phyloP scores from a whole-genome alignment of 352 stramenopile species.

The Phytophthora sp. region DNA sequence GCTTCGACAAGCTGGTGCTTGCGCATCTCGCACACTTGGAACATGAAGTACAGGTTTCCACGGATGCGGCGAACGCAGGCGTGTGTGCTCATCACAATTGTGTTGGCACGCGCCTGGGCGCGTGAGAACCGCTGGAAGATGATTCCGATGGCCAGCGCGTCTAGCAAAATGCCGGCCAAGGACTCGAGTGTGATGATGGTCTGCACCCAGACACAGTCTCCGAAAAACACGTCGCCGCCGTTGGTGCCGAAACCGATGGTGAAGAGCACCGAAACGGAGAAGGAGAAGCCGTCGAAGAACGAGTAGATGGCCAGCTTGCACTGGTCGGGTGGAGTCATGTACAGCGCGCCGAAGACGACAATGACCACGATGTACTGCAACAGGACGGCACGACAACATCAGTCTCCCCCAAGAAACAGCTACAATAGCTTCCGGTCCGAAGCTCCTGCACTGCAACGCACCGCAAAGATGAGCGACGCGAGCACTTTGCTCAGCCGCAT shows the following conservation, averaged over 20 bases:
- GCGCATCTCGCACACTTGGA: slow-evolving; percentile 90
- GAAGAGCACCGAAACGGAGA: slow-evolving; percentile 83
- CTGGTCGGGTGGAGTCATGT: slow-evolving; percentile 65
- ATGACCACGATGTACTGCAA: slow-evolving; percentile 74
- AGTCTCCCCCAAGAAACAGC: slow-evolving; percentile 5
- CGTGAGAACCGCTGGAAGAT: slow-evolving; percentile 95
- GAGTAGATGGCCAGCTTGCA: slow-evolving; percentile 75
- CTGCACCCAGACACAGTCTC: slow-evolving; percentile 92
- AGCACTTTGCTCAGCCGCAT: slow-evolving; percentile 84
- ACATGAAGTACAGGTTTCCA: slow-evolving; percentile 94
- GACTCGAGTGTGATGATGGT: slow-evolving; percentile 93
- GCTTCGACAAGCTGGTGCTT: slow-evolving; percentile 96
- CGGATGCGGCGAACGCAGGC: slow-evolving; percentile 90
- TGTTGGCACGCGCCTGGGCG: slow-evolving; percentile 90
- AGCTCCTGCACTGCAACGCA: slow-evolving; percentile 25
- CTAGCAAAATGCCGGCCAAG: slow-evolving; percentile 90
- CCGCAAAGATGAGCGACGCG: slow-evolving; percentile 33
- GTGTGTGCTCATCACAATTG: slow-evolving; percentile 94
- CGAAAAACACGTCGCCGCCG: slow-evolving; percentile 89
- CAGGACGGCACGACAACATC: slow-evolving; percentile 3
- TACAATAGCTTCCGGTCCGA: slow-evolving; percentile 2
- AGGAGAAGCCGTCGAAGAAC: slow-evolving; percentile 82
- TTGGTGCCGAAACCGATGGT: slow-evolving; percentile 85
- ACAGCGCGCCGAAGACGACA: slow-evolving; percentile 71
- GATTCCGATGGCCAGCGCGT: slow-evolving; percentile 94